A percentile compares a stretch with the other conserved stretches of the same genome.
phyloP scores from a whole-genome alignment of 2,329 filamentous ascomycete species.

The Exophiala sideris region DNA sequence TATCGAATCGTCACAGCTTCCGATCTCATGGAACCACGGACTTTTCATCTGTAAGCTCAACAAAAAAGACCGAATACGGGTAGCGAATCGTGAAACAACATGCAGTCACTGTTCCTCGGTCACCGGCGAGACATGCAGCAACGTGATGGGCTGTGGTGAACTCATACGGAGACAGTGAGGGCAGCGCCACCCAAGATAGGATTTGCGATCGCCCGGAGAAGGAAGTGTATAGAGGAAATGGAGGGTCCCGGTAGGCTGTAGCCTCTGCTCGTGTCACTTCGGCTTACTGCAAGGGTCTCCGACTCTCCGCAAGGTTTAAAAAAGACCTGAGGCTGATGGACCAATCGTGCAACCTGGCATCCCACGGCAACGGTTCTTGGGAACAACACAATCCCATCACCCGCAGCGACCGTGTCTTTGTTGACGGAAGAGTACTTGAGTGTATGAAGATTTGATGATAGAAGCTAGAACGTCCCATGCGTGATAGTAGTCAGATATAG shows the following conservation, averaged over 20 bases:
- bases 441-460: no score
- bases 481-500: no score
- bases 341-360: neutral
- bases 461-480: no score
- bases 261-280: neutral
- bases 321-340: neutral
- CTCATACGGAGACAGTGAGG: no score
- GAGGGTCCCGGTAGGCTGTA: no score
- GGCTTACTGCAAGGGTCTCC: neutral
- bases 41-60: no score
- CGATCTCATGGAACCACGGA: no score
- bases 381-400: neutral
- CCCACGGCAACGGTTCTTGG: neutral
- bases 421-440: no score
- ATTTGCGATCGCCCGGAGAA: neutral
- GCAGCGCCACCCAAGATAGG: neutral
- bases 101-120: slow-evolving; percentile 4
- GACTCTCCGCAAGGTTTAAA: neutral
- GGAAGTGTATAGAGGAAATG: neutral
- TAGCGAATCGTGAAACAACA: neutral
- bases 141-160: neutral
- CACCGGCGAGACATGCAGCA: slow-evolving; percentile 5
- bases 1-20: no score
- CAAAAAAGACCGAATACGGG: no score
- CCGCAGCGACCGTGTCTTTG: no score